phyloP scores from a whole-genome alignment of 2,329 filamentous ascomycete genomes.

The Ceratocystis ficicola region DNA sequence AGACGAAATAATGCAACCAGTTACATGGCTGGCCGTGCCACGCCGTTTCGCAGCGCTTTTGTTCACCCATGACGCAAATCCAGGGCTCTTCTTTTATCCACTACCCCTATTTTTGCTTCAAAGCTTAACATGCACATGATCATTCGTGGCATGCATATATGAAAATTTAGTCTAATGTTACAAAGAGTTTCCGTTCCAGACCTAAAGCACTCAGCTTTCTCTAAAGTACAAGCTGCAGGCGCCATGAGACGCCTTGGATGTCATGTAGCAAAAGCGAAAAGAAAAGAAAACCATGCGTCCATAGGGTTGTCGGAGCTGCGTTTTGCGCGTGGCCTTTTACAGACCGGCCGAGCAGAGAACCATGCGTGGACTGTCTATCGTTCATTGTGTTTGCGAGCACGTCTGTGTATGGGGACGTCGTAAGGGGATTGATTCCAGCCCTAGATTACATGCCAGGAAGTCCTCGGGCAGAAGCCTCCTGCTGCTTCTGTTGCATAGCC shows the following conservation, averaged over 20 bases:
- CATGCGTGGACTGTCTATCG: constrained; percentile 7
- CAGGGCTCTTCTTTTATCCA: too few species aligned
- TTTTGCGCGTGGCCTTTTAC: not conserved
- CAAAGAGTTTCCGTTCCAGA: constrained; percentile 14
- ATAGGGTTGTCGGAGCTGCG: not conserved
- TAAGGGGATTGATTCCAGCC: not conserved
- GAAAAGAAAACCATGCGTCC: not conserved
- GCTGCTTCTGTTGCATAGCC: constrained; percentile 83
- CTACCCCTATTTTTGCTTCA: not conserved
- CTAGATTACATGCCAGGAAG: constrained; percentile 19
- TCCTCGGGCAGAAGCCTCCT: constrained; percentile 34
- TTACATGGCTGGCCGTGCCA: not conserved
- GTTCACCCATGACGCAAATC: too few species aligned
- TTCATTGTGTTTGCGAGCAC: not conserved
- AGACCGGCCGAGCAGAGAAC: constrained; percentile 6
- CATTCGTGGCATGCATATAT: not conserved
- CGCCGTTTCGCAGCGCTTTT: not conserved
- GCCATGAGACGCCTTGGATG: not conserved
- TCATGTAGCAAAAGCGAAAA: not conserved
- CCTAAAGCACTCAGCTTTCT: constrained; percentile 5
- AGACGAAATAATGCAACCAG: constrained; percentile 6
- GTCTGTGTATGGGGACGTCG: too few species aligned
- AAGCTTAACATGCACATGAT: not conserved
- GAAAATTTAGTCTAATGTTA: constrained; percentile 22
- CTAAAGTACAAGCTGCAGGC: not conserved